phyloP scores from a whole-genome alignment of 2,329 filamentous ascomycete species.

The Ceratocystis eucalypticola region DNA sequence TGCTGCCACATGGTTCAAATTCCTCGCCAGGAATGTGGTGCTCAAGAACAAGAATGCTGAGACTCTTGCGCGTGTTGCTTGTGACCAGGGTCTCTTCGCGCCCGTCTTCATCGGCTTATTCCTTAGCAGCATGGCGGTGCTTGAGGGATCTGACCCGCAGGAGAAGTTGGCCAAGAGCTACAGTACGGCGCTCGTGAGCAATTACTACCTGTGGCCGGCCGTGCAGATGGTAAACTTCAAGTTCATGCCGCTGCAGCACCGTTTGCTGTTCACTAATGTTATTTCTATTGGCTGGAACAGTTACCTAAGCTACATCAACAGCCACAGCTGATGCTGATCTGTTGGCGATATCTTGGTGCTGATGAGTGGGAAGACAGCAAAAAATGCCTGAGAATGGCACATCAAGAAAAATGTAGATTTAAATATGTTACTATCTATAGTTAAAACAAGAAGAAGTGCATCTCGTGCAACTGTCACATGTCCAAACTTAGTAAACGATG shows the following conservation, averaged over 20 bases:
- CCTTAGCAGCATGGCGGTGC: conserved; percentile 67
- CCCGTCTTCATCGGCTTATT: conserved; percentile 73
- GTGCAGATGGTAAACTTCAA: conserved; percentile 83
- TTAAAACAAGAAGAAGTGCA: too few relatives aligned
- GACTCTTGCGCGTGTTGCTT: conserved; percentile 61
- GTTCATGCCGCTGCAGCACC: conserved; percentile 67
- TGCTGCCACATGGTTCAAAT: conserved; percentile 73
- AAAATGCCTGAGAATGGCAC: background rate
- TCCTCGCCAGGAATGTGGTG: conserved; percentile 57
- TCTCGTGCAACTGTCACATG: background rate
- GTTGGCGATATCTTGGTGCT: background rate
- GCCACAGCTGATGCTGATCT: conserved; percentile 25
- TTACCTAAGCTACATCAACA: conserved; percentile 50
- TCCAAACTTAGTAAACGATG: background rate
- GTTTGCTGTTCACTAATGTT: conserved; percentile 76
- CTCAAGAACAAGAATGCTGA: conserved; percentile 53
- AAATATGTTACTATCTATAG: background rate
- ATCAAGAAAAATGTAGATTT: background rate
- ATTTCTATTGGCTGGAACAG: conserved; percentile 56
- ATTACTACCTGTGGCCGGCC: conserved; percentile 77
- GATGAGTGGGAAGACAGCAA: background rate
- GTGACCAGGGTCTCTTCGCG: conserved; percentile 73
- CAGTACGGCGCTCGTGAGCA: conserved; percentile 57
- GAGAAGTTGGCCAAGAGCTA: conserved; percentile 65
- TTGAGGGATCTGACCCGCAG: conserved; percentile 49